Evolutionary conservation across 768 basidiomycete species (phyloP).

Genomic region (Mycena filopes): DNA sequence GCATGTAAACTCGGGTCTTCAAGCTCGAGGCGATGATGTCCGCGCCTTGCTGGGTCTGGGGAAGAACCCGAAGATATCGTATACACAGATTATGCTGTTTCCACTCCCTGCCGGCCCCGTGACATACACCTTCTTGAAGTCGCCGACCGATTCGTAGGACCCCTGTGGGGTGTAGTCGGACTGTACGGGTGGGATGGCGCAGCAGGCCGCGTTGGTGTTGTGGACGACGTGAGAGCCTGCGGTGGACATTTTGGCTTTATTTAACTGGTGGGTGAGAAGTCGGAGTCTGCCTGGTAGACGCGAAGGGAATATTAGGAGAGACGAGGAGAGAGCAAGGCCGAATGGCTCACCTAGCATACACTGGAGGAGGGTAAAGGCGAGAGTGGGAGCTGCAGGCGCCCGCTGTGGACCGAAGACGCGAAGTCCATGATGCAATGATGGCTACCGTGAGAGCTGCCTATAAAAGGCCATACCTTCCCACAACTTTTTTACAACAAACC

Average conservation of each 20-base stretch:
- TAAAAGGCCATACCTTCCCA: slow-evolving; percentile 7
- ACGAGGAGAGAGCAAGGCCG: neutral
- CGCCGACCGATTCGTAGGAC: slow-evolving; percentile 54
- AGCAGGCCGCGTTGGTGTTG: slow-evolving; percentile 60
- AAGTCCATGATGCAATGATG: neutral
- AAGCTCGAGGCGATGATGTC: slow-evolving; percentile 67
- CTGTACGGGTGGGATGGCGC: slow-evolving; percentile 64
- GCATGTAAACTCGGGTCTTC: slow-evolving; percentile 69
- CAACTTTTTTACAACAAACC: slow-evolving; percentile 39
- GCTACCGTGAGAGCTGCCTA: neutral
- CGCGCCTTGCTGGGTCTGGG: slow-evolving; percentile 72
- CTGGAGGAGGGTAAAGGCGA: neutral
- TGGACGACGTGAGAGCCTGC: slow-evolving; percentile 37
- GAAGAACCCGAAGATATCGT: slow-evolving; percentile 75
- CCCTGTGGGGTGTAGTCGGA: slow-evolving; percentile 65
- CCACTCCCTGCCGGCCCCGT: slow-evolving; percentile 59
- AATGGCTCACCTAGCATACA: slow-evolving; percentile 15
- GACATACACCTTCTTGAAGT: slow-evolving; percentile 62
- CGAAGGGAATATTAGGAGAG: neutral
- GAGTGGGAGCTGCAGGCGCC: neutral
- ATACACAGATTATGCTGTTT: slow-evolving; percentile 67
- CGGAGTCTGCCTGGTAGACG: slow-evolving; percentile 45
- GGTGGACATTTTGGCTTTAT: slow-evolving; percentile 48
- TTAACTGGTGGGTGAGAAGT: slow-evolving; percentile 51
- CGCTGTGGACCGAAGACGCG: neutral